These are phyloP conservation scores for Fomitopsis schrenkii DNA, from an alignment of 1,284 basidiomycete genomes.

Conservation along the genomic window DNA sequence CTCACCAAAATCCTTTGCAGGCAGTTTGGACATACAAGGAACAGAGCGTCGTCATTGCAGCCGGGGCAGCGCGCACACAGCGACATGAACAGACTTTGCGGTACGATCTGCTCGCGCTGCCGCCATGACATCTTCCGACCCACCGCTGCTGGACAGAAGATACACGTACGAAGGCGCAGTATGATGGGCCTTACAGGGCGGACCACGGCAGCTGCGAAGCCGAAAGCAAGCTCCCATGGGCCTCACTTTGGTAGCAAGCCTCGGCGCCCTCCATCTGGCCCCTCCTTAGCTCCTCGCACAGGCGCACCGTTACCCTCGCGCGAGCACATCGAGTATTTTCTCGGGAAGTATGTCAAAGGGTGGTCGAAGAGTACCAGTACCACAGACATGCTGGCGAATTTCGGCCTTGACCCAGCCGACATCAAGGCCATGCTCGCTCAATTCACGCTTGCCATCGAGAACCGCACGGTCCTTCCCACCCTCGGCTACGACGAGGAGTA, in stretches of 20 bases:
- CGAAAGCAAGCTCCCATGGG: not conserved
- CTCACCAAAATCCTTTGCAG: no score
- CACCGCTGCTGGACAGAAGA: not conserved
- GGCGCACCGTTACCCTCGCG: not conserved
- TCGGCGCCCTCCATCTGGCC: not conserved
- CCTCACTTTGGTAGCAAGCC: not conserved
- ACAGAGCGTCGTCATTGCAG: no score
- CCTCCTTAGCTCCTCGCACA: not conserved
- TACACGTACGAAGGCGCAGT: conserved; percentile 1
- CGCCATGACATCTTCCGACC: conserved; percentile 6
- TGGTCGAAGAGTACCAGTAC: conserved; percentile 29
- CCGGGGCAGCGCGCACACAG: not conserved
- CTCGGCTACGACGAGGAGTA: conserved; percentile 34
- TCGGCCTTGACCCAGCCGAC: conserved; percentile 38
- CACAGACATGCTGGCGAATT: conserved; percentile 32
- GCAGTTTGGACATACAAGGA: no score
- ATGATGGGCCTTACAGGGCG: not conserved
- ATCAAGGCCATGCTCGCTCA: conserved; percentile 30
- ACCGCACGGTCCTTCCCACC: conserved; percentile 30
- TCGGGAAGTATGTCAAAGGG: conserved; percentile 14
- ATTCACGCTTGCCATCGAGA: conserved; percentile 32
- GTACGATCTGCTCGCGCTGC: conserved; percentile 8
- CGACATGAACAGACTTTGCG: conserved; percentile 3
- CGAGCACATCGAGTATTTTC: conserved; percentile 10
- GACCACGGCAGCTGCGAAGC: not conserved